These are phyloP conservation scores for Pythium vanterpoolii DNA, from an alignment of 352 stramenopile species.

Conservation along the genomic window DNA sequence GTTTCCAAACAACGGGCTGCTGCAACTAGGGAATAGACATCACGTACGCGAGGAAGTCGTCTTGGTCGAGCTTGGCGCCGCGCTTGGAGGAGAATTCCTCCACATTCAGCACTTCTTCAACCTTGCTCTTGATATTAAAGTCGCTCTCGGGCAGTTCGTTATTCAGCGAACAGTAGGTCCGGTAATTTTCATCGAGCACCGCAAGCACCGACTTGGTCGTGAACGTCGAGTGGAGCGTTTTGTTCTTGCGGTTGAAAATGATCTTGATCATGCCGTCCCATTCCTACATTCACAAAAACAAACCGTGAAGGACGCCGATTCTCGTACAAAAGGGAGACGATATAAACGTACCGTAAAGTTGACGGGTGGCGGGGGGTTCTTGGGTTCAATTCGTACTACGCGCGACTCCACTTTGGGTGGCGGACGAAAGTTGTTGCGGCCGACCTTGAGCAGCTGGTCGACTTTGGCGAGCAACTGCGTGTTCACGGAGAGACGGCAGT, in stretches of 20 bases:
- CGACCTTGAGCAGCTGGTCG: constrained; percentile 97
- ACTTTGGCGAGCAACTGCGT: constrained; percentile 98
- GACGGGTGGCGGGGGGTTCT: constrained; percentile 97
- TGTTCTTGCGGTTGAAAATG: constrained; percentile 99
- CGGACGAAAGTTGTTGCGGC: constrained; percentile 99
- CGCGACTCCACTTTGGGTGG: constrained; percentile 96
- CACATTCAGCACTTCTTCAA: constrained; percentile 93
- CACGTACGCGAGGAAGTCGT: constrained; percentile 95
- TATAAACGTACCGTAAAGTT: constrained; percentile 91
- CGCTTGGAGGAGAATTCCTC: constrained; percentile 87
- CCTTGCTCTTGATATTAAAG: constrained; percentile 90
- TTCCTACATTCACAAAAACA: constrained; percentile 47
- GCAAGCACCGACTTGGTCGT: constrained; percentile 96
- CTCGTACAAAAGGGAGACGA: not conserved
- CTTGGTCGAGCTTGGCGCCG: constrained; percentile 96
- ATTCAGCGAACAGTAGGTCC: constrained; percentile 93
- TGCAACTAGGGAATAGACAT: not conserved
- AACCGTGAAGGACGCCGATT: not conserved
- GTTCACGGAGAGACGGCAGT: constrained; percentile 99
- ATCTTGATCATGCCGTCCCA: constrained; percentile 99
- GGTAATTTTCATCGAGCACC: constrained; percentile 96
- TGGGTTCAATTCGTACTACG: constrained; percentile 96
- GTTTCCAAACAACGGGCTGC: not conserved
- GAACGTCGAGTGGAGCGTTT: constrained; percentile 96
- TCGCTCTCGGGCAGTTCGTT: constrained; percentile 73